Conservation (phyloP, 495 filamentous ascomycete genomes). For the Cladorrhinum samala region DNA sequence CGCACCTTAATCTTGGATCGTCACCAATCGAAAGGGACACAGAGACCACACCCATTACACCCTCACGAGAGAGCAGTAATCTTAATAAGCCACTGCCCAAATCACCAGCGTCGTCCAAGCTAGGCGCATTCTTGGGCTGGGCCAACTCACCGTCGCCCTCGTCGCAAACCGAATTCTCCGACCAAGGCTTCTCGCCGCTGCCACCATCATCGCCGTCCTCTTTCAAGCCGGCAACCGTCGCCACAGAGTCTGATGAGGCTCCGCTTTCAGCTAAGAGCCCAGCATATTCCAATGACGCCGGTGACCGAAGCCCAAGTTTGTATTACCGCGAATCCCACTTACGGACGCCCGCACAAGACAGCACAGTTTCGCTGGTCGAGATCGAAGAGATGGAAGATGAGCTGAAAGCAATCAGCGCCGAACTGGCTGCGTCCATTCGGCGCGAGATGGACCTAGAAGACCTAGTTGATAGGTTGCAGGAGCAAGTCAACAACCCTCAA, state of each 20-base stretch:
- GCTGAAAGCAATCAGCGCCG: slow-evolving; percentile 83
- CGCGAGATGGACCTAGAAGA: slow-evolving; percentile 97
- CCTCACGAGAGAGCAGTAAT: slow-evolving; percentile 19
- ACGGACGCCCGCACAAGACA: slow-evolving; percentile 40
- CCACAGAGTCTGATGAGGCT: slow-evolving; percentile 33
- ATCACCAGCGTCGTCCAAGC: slow-evolving; percentile 46
- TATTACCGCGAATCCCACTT: slow-evolving; percentile 43
- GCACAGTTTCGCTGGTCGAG: slow-evolving; percentile 31
- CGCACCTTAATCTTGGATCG: slow-evolving; percentile 39
- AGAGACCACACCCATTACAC: slow-evolving; percentile 17
- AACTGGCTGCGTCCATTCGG: slow-evolving; percentile 84
- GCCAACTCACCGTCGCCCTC: slow-evolving; percentile 37
- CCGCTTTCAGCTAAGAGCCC: slow-evolving; percentile 30
- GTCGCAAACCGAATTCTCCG: slow-evolving; percentile 38
- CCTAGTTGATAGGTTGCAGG: slow-evolving; percentile 77
- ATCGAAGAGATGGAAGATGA: slow-evolving; percentile 87
- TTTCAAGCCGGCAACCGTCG: slow-evolving; percentile 27
- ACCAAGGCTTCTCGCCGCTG: slow-evolving; percentile 45
- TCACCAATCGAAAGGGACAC: slow-evolving; percentile 24
- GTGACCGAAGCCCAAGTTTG: slow-evolving; percentile 19
- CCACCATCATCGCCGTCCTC: slow-evolving; percentile 40
- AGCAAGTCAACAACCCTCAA: slow-evolving; percentile 57
- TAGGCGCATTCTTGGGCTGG: slow-evolving; percentile 51
- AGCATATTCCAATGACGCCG: slow-evolving; percentile 26
- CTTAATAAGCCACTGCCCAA: slow-evolving; percentile 49